These are phyloP conservation scores for Adenanthera pavonina DNA, from an alignment of 306 rosid species.

Conservation along the genomic window DNA sequence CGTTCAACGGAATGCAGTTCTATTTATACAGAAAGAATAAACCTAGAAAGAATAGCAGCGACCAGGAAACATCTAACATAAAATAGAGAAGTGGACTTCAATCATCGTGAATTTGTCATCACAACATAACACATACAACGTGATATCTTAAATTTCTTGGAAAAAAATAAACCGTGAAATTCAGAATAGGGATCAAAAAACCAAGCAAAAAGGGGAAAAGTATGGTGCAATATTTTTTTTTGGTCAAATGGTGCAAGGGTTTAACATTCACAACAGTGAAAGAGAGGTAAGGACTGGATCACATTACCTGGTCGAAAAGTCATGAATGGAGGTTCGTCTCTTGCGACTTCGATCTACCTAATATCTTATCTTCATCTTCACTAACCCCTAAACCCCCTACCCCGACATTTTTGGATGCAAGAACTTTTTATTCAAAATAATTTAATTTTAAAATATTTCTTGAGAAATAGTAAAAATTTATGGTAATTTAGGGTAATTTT, in stretches of 20 bases:
- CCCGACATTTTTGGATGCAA: too few relatives aligned
- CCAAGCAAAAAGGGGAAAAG: background rate
- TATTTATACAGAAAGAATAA: background rate
- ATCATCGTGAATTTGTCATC: background rate
- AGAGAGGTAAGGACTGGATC: background rate
- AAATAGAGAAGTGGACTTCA: conserved; percentile 9
- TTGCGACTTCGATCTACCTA: too few relatives aligned
- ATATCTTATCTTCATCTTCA: too few relatives aligned
- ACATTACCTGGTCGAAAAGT: too few relatives aligned
- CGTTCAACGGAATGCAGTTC: conserved; percentile 15
- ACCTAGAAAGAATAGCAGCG: conserved; percentile 40
- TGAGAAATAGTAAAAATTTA: too few relatives aligned
- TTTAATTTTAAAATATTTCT: too few relatives aligned
- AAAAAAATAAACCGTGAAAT: background rate
- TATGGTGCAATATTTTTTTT: too few relatives aligned
- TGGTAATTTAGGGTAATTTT: too few relatives aligned
- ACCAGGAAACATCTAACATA: background rate
- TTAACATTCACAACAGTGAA: background rate
- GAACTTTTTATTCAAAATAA: too few relatives aligned
- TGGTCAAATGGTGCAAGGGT: background rate
- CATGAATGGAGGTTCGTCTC: too few relatives aligned
- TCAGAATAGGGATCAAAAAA: background rate
- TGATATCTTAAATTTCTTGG: background rate
- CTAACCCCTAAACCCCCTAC: too few relatives aligned
- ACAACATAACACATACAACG: background rate